phyloP scores from a whole-genome alignment of 257 asterid species.

The Linaria vulgaris region DNA sequence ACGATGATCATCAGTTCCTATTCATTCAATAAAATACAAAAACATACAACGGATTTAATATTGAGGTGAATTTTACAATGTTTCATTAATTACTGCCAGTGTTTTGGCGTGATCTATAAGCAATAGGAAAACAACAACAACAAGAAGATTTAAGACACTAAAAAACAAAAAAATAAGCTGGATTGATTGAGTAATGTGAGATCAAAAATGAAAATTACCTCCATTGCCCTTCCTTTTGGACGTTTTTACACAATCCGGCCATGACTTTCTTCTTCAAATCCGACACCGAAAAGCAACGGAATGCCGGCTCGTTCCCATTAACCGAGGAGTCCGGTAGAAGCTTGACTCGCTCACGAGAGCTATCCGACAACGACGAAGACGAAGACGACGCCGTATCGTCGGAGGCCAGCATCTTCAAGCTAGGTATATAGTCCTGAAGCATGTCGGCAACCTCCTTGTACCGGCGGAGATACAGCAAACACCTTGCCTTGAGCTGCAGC shows the following conservation, averaged over 20 bases:
- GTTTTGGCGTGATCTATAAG: constrained; percentile 46
- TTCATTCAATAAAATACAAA: constrained; percentile 3
- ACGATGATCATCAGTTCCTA: constrained; percentile 17
- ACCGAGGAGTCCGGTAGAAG: constrained; percentile 67
- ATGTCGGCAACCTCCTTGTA: constrained; percentile 85
- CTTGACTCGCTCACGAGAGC: constrained; percentile 67
- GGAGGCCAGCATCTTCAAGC: constrained; percentile 50
- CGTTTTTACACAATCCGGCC: constrained; percentile 65
- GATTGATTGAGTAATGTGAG: too few relatives aligned
- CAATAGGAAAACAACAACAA: constrained; percentile 13
- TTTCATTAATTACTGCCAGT: constrained; percentile 30
- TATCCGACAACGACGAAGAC: constrained; percentile 70
- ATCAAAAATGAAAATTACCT: constrained; percentile 62
- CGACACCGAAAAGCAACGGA: constrained; percentile 73
- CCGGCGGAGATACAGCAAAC: constrained; percentile 74
- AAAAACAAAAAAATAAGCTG: too few relatives aligned
- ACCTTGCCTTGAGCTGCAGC: constrained; percentile 74
- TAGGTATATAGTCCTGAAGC: constrained; percentile 90
- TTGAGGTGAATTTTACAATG: constrained; percentile 26
- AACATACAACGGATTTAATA: not conserved
- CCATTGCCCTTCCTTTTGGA: constrained; percentile 83
- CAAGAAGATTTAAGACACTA: not conserved
- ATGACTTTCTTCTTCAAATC: constrained; percentile 82
- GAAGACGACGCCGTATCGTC: constrained; percentile 56
- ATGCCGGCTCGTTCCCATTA: constrained; percentile 44